These are phyloP conservation scores for Tranzscheliella williamsii DNA, from an alignment of 1,284 basidiomycete genomes.

Conservation along the genomic window DNA sequence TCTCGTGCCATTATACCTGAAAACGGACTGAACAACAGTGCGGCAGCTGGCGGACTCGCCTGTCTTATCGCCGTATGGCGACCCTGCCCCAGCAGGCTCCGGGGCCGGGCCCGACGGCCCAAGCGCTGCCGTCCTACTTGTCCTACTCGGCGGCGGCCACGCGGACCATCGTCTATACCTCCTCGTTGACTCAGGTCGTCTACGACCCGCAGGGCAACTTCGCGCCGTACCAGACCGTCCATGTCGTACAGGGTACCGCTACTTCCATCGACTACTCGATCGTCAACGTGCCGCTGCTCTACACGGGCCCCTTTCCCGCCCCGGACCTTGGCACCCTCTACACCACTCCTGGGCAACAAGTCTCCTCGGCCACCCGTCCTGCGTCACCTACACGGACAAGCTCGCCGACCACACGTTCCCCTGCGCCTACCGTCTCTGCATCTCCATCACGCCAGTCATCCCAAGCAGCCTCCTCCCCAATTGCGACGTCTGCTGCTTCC, in stretches of 20 bases:
- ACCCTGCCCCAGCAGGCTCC: slow-evolving; percentile 41
- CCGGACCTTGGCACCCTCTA: slow-evolving; percentile 45
- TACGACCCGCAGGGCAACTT: slow-evolving; percentile 43
- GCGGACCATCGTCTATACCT: slow-evolving; percentile 16
- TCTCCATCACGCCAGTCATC: neutral
- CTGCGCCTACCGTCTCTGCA: neutral
- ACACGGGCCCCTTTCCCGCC: slow-evolving; percentile 47
- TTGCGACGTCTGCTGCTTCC: neutral
- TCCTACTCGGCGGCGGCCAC: slow-evolving; percentile 46
- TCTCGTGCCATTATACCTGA: too few relatives aligned
- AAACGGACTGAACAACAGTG: too few relatives aligned
- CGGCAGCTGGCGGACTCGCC: too few relatives aligned
- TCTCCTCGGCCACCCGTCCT: neutral
- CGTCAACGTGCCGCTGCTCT: slow-evolving; percentile 45
- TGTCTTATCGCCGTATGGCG: slow-evolving; percentile 21
- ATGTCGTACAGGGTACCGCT: slow-evolving; percentile 17
- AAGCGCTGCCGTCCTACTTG: slow-evolving; percentile 45
- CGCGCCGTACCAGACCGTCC: slow-evolving; percentile 32
- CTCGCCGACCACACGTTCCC: slow-evolving; percentile 1
- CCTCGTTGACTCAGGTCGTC: slow-evolving; percentile 28
- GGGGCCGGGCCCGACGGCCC: slow-evolving; percentile 48
- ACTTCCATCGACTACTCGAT: slow-evolving; percentile 35
- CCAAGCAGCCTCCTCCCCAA: neutral
- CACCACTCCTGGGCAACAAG: slow-evolving; percentile 32
- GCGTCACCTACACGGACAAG: too few relatives aligned